These are phyloP conservation scores for Zizania palustris DNA, from an alignment of 202 grass and related monocot genomes.

Conservation along the genomic window DNA sequence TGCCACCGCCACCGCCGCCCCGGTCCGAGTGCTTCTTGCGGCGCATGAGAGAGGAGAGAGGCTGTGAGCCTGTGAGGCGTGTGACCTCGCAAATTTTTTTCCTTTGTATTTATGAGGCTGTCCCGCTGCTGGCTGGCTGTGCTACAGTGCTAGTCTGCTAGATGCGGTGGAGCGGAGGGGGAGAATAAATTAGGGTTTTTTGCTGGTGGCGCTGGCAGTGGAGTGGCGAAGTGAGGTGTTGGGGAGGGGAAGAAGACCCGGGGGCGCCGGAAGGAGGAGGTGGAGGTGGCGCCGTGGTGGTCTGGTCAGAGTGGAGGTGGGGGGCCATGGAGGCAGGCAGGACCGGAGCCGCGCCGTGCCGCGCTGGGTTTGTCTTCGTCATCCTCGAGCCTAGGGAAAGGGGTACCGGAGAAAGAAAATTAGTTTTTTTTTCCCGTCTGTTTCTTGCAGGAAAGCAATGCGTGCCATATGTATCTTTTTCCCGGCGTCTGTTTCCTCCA, in stretches of 20 bases:
- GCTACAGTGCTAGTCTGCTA: background rate
- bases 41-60: conserved; percentile 53
- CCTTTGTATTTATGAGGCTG: conserved; percentile 29
- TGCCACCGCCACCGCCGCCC: conserved; percentile 56
- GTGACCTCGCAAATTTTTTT: conserved; percentile 28
- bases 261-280: background rate
- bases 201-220: conserved; percentile 42
- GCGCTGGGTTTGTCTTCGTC: too few relatives aligned
- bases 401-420: too few relatives aligned
- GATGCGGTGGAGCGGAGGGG: conserved; percentile 13
- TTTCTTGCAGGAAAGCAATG: too few relatives aligned
- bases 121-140: conserved; percentile 4
- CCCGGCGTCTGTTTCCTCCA: too few relatives aligned
- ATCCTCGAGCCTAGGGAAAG: too few relatives aligned
- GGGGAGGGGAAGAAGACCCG: background rate
- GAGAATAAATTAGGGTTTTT: conserved; percentile 53
- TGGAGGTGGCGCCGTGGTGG: background rate
- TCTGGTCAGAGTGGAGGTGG: background rate
- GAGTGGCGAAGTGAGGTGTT: conserved; percentile 1
- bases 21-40: conserved; percentile 70
- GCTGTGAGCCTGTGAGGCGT: conserved; percentile 7
- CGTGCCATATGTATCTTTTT: too few relatives aligned
- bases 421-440: too few relatives aligned
- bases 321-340: too few relatives aligned
- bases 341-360: too few relatives aligned